Conservation (phyloP, 208 protist genomes). For the Leishmania tarentolae region DNA sequence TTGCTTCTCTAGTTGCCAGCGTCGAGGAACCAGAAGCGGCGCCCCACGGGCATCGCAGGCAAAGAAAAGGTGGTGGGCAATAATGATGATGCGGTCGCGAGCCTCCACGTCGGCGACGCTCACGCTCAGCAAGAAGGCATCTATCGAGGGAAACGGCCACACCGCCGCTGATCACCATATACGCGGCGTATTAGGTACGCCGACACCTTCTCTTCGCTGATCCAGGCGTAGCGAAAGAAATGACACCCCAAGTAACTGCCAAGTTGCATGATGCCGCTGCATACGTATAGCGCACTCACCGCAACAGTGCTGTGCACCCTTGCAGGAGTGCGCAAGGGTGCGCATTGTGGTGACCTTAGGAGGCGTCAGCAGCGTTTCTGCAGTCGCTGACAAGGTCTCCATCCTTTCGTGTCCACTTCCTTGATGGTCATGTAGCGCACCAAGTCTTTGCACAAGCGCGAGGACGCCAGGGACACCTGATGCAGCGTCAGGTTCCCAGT, state of each 20-base stretch:
- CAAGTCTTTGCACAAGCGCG: too few relatives aligned
- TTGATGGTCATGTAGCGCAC: constrained; percentile 35
- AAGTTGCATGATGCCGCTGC: constrained; percentile 55
- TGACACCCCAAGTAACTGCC: constrained; percentile 65
- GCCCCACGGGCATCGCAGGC: constrained; percentile 14
- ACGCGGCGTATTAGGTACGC: constrained; percentile 48
- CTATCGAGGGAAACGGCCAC: constrained; percentile 59
- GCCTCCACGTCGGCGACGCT: constrained; percentile 58
- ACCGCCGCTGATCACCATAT: constrained; percentile 52
- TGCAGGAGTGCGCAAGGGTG: constrained; percentile 55
- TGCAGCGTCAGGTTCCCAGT: constrained; percentile 1
- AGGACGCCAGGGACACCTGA: not conserved
- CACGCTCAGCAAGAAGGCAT: constrained; percentile 56
- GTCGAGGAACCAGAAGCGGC: constrained; percentile 32
- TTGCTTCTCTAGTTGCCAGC: constrained; percentile 26
- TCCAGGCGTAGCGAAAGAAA: constrained; percentile 40
- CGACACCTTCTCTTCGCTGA: constrained; percentile 47
- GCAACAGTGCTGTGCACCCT: constrained; percentile 43
- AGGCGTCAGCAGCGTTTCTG: constrained; percentile 38
- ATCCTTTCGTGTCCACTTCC: too few relatives aligned
- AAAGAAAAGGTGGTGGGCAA: constrained; percentile 39
- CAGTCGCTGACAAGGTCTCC: constrained; percentile 36
- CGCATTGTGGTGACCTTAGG: constrained; percentile 45
- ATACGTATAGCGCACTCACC: constrained; percentile 42
- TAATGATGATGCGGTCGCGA: constrained; percentile 49